Evolutionary conservation across 495 filamentous ascomycete species (phyloP), one percentile per base, ranked within the genome.

Genomic region (Penicilliopsis zonata): DNA sequence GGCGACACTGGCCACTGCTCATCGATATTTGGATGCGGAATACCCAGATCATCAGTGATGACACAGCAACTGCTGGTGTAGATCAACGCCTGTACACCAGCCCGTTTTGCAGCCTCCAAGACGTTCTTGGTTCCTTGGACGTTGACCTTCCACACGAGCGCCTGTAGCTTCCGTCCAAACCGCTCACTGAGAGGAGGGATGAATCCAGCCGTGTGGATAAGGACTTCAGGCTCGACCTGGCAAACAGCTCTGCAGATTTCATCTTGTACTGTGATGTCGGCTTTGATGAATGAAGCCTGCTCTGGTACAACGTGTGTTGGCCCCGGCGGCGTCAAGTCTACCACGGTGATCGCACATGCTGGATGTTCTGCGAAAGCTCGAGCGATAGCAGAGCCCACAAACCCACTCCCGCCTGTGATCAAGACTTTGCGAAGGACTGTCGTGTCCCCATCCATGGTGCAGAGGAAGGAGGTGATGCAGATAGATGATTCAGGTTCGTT

Each of bases 41-140:
- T 44, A 10, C 49, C 49, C 46, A 72, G 44, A 40, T 76, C 63
- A 49, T 79, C 74, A 9, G 59, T 65, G 30, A 72, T 52, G 24
- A 67, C 63, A 14, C 67, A 69, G 38, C 67, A 74, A 38, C 51
- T 67, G 36, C 66, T 69, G 3, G 75, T 79, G 37, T 67, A 67
- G 10, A 81, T 48, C 34, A 82, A 74, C 24, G 68, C 66, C 31
- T 58, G 50, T 13, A 68, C 69, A 13, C 63, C 65, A 17, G 49
- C 52, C 17, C 46, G 40, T 36, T 60, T 57, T 13, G 73, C 61
- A 2, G 62, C 66, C 13, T 59, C 49, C 12, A 82, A 50, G 29
- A 76, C 64, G 41, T 76, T 71, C 30, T 52, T 54, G 13, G 73
- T 73, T 34, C 75, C 75, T 16, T 66, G 64, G 19, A 77, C 54